A percentile compares a stretch with the other conserved stretches of the same genome.
Conservation (phyloP, 305 asterid genomes). For the Plantago lanceolata region DNA sequence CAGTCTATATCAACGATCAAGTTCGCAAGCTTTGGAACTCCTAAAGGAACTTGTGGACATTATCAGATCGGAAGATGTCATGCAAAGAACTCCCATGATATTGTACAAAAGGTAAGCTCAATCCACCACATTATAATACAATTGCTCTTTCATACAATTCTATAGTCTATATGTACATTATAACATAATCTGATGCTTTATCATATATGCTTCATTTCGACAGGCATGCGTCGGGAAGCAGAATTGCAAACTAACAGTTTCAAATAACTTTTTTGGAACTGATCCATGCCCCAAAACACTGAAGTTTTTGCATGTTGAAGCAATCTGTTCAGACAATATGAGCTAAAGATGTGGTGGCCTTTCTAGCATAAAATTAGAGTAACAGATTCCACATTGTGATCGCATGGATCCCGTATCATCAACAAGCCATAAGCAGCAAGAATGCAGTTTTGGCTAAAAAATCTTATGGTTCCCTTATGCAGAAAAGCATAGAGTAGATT, state of each 20-base stretch:
- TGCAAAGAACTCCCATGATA: constrained; percentile 35
- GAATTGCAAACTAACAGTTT: constrained; percentile 43
- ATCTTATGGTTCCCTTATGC: not conserved
- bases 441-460: not conserved
- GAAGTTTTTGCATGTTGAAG: constrained; percentile 53
- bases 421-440: not conserved
- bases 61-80: constrained; percentile 46
- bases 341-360: not conserved
- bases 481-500: not conserved
- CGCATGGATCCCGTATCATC: not conserved
- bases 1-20: constrained; percentile 44
- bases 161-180: too few species aligned
- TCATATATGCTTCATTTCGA: constrained; percentile 5
- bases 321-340: constrained; percentile 32
- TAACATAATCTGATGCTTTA: not conserved
- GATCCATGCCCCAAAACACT: constrained; percentile 58
- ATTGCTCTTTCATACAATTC: too few species aligned
- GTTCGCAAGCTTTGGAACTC: constrained; percentile 62
- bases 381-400: not conserved
- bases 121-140: not conserved
- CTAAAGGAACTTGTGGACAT: constrained; percentile 48
- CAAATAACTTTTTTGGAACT: constrained; percentile 41
- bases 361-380: too few species aligned
- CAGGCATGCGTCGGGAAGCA: constrained; percentile 50
- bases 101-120: constrained; percentile 42